Evolutionary conservation across 1,139 yeast genomes (phyloP).

Genomic region (Zygoascus hellenicus): DNA sequence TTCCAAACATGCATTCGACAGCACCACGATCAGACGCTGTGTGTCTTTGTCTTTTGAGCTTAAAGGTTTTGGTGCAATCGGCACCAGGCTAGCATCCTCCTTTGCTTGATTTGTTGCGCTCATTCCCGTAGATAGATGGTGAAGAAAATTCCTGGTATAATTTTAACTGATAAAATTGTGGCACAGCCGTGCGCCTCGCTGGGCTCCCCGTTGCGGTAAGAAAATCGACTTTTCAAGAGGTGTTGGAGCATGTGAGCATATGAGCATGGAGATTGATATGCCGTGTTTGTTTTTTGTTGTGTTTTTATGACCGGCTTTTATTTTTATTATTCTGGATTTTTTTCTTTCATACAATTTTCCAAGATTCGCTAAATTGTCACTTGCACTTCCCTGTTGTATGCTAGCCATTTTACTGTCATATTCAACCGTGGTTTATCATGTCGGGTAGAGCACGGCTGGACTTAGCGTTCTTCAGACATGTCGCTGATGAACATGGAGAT

Average conservation of each 20-base stretch:
- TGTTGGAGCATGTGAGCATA: too few relatives aligned
- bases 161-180: constrained; percentile 1
- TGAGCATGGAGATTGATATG: too few relatives aligned
- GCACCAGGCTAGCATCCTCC: constrained; percentile 44
- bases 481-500: constrained; percentile 3
- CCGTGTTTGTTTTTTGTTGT: too few relatives aligned
- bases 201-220: too few relatives aligned
- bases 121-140: background rate
- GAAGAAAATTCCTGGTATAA: background rate
- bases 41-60: constrained; percentile 78
- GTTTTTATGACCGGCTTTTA: too few relatives aligned
- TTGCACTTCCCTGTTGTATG: too few relatives aligned
- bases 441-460: background rate
- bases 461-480: background rate
- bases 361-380: too few relatives aligned
- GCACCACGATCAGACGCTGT: constrained; percentile 81
- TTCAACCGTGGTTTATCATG: background rate
- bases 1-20: constrained; percentile 92
- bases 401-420: too few relatives aligned
- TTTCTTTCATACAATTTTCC: too few relatives aligned
- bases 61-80: constrained; percentile 76
- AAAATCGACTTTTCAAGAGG: too few relatives aligned
- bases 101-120: constrained; percentile 2
- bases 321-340: too few relatives aligned
- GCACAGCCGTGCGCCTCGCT: background rate